These are phyloP conservation scores for Coemansia sp. DNA, from an alignment of 192 early-diverging fungal genomes.

Conservation along the genomic window DNA sequence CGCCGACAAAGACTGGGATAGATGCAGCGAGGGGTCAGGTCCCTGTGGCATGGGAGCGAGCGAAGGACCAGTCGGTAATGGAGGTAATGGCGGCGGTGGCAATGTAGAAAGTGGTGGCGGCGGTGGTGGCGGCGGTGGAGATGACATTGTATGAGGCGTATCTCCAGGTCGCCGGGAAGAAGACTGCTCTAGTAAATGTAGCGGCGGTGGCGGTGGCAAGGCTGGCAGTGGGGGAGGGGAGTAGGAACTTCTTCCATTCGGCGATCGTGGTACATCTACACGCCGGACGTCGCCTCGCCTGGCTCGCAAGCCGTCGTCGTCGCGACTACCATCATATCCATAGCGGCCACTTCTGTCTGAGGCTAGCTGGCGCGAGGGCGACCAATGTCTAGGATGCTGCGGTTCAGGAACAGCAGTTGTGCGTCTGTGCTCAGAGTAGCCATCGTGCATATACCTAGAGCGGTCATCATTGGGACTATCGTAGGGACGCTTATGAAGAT, in stretches of 20 bases:
- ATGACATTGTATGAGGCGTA: background rate
- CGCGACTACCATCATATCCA: conserved; percentile 17
- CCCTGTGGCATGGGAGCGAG: background rate
- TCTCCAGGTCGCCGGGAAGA: conserved; percentile 1
- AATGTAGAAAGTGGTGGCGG: conserved; percentile 16
- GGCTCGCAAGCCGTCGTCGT: conserved; percentile 1
- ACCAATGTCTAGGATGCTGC: background rate
- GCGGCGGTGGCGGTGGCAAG: conserved; percentile 1
- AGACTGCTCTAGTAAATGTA: background rate
- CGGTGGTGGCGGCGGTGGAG: conserved; percentile 26
- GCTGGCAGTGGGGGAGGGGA: conserved; percentile 1
- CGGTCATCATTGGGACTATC: conserved; percentile 5
- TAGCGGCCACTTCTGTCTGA: background rate
- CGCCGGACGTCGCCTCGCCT: background rate
- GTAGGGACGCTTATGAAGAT: conserved; percentile 12
- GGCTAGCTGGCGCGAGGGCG: background rate
- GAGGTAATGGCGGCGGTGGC: conserved; percentile 12
- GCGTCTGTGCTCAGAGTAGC: background rate
- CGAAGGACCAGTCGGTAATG: conserved; percentile 10
- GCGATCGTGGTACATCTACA: conserved; percentile 7
- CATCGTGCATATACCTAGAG: background rate
- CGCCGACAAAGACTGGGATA: conserved; percentile 22
- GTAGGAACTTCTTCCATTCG: conserved; percentile 12
- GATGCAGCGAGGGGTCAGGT: conserved; percentile 8
- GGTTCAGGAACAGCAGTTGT: background rate